Base-by-base conservation (phyloP, 192 early-diverging fungal species). In the Rhizophagus sp. region DNA sequence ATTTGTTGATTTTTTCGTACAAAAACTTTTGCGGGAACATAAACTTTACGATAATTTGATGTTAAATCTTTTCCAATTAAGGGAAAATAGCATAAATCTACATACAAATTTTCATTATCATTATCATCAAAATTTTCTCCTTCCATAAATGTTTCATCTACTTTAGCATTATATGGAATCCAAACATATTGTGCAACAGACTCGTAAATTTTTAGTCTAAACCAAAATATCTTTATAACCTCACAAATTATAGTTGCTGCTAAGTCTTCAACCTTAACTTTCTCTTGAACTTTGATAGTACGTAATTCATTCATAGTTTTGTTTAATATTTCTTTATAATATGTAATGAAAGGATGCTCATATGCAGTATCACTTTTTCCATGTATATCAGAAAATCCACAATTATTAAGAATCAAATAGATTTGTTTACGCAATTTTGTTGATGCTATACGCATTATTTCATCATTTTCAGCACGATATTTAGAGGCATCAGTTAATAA, bases 261-360 rank as follows among this genome's bases (percentile, higher is more conserved):
- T 9, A n/a, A 27, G 11, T 65, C 33, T 12, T 65, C 63, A 10
- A 25, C 11, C 10, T 4, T n/a, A n/a, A 1, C 10, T 65, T 27
- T 65, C 63, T 65, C n/a, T n/a, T n/a, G 10, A 65, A 10, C 63
- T n/a, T 65, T 65, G 12, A 65, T 65, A 65, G 8, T 65, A 65
- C 63, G 63, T 4, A 27, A 25, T 65, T 25, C 24, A 25, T 65
- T 65, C n/a, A 65, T 65, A 12, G 24, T 65, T 4, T 30, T 25
- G 12, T 13, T 65, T 27, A 65, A 22, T 65, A 33, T 3, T 30
- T 65, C 4, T 30, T 65, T 65, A 65, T n/a, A 27, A 25, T 9
- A 12, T 33, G 63, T 27, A 7, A 65, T 65, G 24, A 65, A 65
- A 27, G 63, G 24, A 25, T 65, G 63, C 63, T 65, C 63, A 27